phyloP scores from a whole-genome alignment of 2,329 filamentous ascomycete species.

The Penicillium palitans region DNA sequence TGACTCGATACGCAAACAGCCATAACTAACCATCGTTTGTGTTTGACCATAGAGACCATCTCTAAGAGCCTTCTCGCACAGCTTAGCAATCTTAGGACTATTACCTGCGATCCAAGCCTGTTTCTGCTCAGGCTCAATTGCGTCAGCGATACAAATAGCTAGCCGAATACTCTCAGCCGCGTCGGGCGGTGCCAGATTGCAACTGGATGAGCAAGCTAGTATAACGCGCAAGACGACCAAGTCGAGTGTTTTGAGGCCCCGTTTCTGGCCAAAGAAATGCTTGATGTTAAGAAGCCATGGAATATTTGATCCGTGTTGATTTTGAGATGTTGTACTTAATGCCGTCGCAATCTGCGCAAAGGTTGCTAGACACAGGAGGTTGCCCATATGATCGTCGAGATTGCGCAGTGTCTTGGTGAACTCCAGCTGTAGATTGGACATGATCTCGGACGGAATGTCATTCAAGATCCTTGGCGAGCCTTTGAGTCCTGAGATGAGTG shows the following conservation, averaged over 20 bases:
- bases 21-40: constrained; percentile 37
- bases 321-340: constrained; percentile 3
- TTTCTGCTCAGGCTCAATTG: constrained; percentile 36
- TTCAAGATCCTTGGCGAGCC: constrained; percentile 29
- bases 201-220: constrained; percentile 42
- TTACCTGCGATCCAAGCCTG: constrained; percentile 37
- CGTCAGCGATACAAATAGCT: constrained; percentile 38
- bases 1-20: too few species aligned
- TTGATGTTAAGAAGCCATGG: constrained; percentile 39
- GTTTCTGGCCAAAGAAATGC: constrained; percentile 43
- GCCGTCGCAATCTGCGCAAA: constrained; percentile 38
- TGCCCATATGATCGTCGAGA: constrained; percentile 42
- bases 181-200: constrained; percentile 28
- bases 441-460: constrained; percentile 35
- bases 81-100: constrained; percentile 37
- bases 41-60: constrained; percentile 31
- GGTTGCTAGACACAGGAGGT: constrained; percentile 44
- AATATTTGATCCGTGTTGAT: constrained; percentile 20
- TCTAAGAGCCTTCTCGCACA: constrained; percentile 40
- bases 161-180: constrained; percentile 39
- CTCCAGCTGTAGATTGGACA: constrained; percentile 40
- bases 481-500: constrained; percentile 34
- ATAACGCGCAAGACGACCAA: constrained; percentile 43
- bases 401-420: constrained; percentile 42
- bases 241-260: constrained; percentile 44